Evolutionary conservation across 768 basidiomycete genomes (phyloP).

Genomic region (Lyophyllum semitale): DNA sequence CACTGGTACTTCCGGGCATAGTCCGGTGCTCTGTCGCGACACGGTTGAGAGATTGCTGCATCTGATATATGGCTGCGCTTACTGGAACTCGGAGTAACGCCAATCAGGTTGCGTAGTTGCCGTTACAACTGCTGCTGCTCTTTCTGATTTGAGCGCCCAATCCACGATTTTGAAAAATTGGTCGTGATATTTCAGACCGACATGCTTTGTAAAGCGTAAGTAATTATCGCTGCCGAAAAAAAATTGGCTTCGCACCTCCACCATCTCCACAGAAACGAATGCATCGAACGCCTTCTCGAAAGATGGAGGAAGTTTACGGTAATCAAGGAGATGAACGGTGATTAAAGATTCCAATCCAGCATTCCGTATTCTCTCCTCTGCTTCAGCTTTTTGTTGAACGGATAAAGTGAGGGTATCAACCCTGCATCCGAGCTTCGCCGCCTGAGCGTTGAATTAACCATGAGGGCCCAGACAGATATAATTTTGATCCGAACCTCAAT

Average conservation of each 20-base stretch:
- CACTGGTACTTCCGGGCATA: slow-evolving; percentile 29
- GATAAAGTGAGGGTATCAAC: slow-evolving; percentile 71
- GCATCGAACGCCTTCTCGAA: slow-evolving; percentile 59
- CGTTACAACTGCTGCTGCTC: slow-evolving; percentile 29
- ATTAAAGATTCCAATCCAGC: slow-evolving; percentile 51
- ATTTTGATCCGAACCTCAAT: background rate
- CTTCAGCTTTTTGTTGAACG: slow-evolving; percentile 60
- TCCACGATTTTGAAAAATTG: slow-evolving; percentile 38
- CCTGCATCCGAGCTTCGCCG: slow-evolving; percentile 47
- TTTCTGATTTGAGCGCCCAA: slow-evolving; percentile 37
- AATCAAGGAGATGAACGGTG: slow-evolving; percentile 68
- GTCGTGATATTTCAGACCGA: slow-evolving; percentile 9
- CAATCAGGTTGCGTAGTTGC: slow-evolving; percentile 26
- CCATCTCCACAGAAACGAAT: slow-evolving; percentile 33
- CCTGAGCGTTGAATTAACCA: slow-evolving; percentile 6
- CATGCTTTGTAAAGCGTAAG: background rate
- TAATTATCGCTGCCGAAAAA: background rate
- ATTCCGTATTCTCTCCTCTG: slow-evolving; percentile 55
- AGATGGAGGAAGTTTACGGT: slow-evolving; percentile 54
- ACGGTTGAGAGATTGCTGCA: background rate
- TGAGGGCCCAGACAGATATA: too few species aligned
- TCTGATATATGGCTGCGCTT: too few species aligned
- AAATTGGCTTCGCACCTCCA: background rate
- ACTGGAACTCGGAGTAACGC: slow-evolving; percentile 15
- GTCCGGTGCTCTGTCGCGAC: slow-evolving; percentile 20